phyloP scores from a whole-genome alignment of 768 basidiomycete genomes.

The Pulveroboletus ravenelii region DNA sequence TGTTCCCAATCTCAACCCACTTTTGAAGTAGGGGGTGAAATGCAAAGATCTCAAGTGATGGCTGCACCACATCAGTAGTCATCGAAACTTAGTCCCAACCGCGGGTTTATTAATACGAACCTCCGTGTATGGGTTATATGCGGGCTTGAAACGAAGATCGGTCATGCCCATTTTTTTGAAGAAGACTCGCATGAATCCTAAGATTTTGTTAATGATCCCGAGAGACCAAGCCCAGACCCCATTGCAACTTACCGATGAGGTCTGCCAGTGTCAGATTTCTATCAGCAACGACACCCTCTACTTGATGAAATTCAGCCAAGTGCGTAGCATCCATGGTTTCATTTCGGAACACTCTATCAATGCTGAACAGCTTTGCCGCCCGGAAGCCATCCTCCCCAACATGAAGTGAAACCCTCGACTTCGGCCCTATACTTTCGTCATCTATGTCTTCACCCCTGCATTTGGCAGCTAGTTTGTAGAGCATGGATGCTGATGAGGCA shows the following conservation, averaged over 20 bases:
- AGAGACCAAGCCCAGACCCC: neutral
- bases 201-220: neutral
- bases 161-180: conserved; percentile 97
- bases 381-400: conserved; percentile 67
- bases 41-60: conserved; percentile 96
- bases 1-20: conserved; percentile 98
- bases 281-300: conserved; percentile 99
- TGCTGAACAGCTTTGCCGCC: conserved; percentile 92
- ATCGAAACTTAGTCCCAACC: neutral
- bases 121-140: conserved; percentile 98
- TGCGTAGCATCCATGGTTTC: conserved; percentile 99
- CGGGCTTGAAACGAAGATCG: conserved; percentile 94
- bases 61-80: conserved; percentile 41
- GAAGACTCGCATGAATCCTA: conserved; percentile 98
- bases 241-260: conserved; percentile 67
- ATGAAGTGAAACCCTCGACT: conserved; percentile 7
- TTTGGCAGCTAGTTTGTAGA: conserved; percentile 87
- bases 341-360: conserved; percentile 97
- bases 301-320: conserved; percentile 98
- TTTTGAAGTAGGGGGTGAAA: conserved; percentile 92
- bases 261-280: conserved; percentile 88
- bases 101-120: conserved; percentile 32
- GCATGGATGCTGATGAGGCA: conserved; percentile 88
- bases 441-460: conserved; percentile 57
- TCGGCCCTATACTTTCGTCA: conserved; percentile 28